Conservation (phyloP, 495 filamentous ascomycete genomes). For the Penicillium flavigenum region DNA sequence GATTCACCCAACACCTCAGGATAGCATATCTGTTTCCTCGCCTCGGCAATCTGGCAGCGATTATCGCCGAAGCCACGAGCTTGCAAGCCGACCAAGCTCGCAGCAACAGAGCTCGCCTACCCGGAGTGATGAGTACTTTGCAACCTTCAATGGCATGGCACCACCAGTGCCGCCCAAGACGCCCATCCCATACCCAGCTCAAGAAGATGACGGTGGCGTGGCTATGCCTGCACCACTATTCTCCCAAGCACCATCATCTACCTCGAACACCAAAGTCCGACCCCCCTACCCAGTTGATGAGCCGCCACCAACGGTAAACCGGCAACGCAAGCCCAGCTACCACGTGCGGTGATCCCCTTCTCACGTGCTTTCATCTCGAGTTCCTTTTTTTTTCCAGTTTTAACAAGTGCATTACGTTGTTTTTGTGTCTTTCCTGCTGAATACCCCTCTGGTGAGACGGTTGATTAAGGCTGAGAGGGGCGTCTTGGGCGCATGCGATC, state of each 20-base stretch:
- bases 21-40: constrained; percentile 25
- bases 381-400: constrained; percentile 1
- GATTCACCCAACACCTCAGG: constrained; percentile 36
- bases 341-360: constrained; percentile 47
- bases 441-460: constrained; percentile 31
- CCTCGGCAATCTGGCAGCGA: constrained; percentile 38
- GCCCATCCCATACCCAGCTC: constrained; percentile 59
- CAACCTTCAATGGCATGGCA: constrained; percentile 50
- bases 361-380: constrained; percentile 7
- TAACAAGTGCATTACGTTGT: constrained; percentile 9
- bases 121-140: constrained; percentile 45
- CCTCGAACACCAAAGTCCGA: constrained; percentile 32
- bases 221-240: constrained; percentile 37
- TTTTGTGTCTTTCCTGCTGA: constrained; percentile 22
- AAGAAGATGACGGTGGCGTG: constrained; percentile 33
- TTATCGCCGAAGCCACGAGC: constrained; percentile 39
- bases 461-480: constrained; percentile 14
- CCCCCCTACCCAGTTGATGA: constrained; percentile 82
- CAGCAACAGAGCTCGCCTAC: constrained; percentile 44
- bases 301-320: constrained; percentile 79
- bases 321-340: constrained; percentile 82
- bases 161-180: constrained; percentile 87
- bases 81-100: constrained; percentile 32
- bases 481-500: constrained; percentile 17
- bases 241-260: constrained; percentile 17